These are phyloP conservation scores for Cyclostephanos tholiformis DNA, from an alignment of 108 stramenopile genomes.

Conservation along the genomic window DNA sequence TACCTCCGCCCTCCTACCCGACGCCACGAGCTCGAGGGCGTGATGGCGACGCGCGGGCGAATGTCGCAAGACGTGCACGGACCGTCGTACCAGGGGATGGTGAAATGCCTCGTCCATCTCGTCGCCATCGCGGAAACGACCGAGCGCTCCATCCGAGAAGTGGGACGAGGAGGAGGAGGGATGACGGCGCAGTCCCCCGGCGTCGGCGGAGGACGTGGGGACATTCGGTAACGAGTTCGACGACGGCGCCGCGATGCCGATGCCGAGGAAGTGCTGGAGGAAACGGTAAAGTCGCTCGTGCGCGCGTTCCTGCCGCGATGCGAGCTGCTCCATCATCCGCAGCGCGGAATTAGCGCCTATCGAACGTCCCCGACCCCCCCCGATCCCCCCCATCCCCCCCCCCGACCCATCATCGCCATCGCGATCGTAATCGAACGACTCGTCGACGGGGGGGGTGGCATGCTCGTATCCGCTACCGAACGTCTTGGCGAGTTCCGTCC, in stretches of 20 bases:
- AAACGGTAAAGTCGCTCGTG: constrained; percentile 88
- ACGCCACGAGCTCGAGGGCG: constrained; percentile 74
- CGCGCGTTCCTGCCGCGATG: constrained; percentile 80
- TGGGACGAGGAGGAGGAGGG: not conserved
- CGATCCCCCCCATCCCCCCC: not conserved
- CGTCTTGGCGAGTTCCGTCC: constrained; percentile 61
- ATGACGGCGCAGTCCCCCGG: not conserved
- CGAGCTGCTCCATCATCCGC: constrained; percentile 85
- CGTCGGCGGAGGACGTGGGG: constrained; percentile 46
- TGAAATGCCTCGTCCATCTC: constrained; percentile 70
- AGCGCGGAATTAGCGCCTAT: constrained; percentile 76
- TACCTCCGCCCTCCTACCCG: constrained; percentile 67
- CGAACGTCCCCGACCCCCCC: constrained; percentile 3
- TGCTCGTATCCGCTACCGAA: constrained; percentile 51
- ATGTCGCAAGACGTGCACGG: constrained; percentile 64
- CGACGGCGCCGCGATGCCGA: constrained; percentile 39
- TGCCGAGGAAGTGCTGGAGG: constrained; percentile 69
- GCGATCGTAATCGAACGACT: constrained; percentile 1
- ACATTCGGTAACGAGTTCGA: constrained; percentile 11
- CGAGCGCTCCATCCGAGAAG: constrained; percentile 15
- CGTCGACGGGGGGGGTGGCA: not conserved
- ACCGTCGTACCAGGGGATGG: constrained; percentile 65
- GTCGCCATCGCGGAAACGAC: constrained; percentile 55
- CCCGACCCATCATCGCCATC: constrained; percentile 1
- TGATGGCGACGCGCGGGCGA: constrained; percentile 79